phyloP scores from a whole-genome alignment of 139 green algal species.

The Dunaliella primolecta region DNA sequence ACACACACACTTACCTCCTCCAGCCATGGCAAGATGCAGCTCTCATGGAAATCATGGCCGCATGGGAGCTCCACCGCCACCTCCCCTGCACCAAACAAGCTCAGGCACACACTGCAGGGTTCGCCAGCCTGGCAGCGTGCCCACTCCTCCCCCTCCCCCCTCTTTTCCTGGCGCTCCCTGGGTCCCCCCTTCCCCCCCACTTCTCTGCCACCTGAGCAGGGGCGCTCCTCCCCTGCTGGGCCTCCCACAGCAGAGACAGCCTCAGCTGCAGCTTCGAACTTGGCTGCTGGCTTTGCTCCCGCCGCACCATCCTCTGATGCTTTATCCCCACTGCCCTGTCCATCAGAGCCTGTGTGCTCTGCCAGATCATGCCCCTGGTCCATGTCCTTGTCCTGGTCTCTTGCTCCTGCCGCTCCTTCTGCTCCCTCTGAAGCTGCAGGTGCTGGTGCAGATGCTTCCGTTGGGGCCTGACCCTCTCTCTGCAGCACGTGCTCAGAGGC shows the following conservation, averaged over 20 bases:
- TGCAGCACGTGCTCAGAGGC: background rate
- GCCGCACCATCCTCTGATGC: too few relatives aligned
- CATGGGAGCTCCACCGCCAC: constrained; percentile 37
- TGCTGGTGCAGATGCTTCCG: constrained; percentile 1
- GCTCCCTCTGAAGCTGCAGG: background rate
- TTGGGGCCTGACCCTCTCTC: too few relatives aligned
- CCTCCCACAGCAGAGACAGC: too few relatives aligned
- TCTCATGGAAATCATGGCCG: constrained; percentile 39
- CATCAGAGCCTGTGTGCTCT: background rate
- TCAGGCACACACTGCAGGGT: constrained; percentile 36
- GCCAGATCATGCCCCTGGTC: too few relatives aligned
- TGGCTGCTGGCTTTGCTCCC: too few relatives aligned
- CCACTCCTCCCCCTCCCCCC: background rate
- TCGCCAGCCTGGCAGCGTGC: constrained; percentile 16
- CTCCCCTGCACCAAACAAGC: constrained; percentile 4
- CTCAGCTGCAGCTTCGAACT: too few relatives aligned
- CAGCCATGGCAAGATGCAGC: constrained; percentile 39
- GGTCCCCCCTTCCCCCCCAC: too few relatives aligned
- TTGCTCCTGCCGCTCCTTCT: constrained; percentile 4
- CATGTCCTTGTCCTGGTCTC: background rate
- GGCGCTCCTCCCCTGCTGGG: too few relatives aligned
- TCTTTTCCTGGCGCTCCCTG: too few relatives aligned
- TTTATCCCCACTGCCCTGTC: background rate
- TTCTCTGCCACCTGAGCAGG: too few relatives aligned
- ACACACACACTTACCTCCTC: constrained; percentile 18